Percentiles rank a stretch among this genome's conserved stretches.
phyloP scores from a whole-genome alignment of 192 early-diverging fungal genomes.

The Rhizophagus sp. region DNA sequence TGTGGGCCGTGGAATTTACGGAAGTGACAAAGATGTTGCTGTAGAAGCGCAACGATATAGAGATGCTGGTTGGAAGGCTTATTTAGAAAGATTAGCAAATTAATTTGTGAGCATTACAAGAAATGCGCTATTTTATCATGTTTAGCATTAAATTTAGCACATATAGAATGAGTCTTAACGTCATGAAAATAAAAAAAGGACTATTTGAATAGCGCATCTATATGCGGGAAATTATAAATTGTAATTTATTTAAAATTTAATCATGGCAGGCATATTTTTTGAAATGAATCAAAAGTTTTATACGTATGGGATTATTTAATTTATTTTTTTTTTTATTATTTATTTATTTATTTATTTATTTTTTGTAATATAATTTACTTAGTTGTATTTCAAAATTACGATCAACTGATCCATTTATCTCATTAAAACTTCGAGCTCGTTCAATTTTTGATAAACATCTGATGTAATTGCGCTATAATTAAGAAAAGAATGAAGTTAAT shows the following conservation, averaged over 20 bases:
- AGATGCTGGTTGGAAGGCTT: constrained; percentile 96
- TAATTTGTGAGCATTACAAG: not conserved
- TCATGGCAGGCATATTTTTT: too few species aligned
- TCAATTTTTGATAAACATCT: constrained; percentile 4
- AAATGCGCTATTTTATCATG: too few species aligned
- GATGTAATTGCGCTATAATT: not conserved
- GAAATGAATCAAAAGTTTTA: too few species aligned
- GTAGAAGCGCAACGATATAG: constrained; percentile 82
- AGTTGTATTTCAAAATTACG: too few species aligned
- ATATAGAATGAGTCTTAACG: not conserved
- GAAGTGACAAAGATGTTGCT: constrained; percentile 67
- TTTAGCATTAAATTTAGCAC: too few species aligned
- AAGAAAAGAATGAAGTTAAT: not conserved
- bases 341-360: too few species aligned
- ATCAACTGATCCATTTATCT: not conserved
- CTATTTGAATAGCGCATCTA: too few species aligned
- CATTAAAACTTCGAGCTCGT: not conserved
- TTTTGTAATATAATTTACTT: too few species aligned
- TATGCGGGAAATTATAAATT: too few species aligned
- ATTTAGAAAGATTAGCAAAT: constrained; percentile 54
- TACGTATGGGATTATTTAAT: too few species aligned
- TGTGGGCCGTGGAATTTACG: constrained; percentile 97
- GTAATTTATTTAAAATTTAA: too few species aligned
- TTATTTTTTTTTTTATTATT: too few species aligned
- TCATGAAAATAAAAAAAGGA: not conserved